Evolutionary conservation across 2,329 filamentous ascomycete species (phyloP), one percentile per base, ranked within the genome.

Genomic region (Epichloe sp.): DNA sequence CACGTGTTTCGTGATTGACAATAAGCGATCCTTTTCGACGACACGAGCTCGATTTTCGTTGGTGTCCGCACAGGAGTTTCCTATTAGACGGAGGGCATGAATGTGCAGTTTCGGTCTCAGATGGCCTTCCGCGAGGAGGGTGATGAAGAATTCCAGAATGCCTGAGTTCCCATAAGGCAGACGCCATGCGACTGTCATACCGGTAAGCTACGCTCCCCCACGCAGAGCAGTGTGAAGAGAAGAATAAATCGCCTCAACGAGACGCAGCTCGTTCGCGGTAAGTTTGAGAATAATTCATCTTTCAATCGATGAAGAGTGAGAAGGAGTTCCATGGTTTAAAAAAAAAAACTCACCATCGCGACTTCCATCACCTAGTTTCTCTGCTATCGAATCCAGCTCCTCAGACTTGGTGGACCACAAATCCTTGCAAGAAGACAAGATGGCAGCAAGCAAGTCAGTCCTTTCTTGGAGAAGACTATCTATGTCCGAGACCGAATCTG

Each of bases 41-140:
- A 83, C 71, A 0, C 74, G 71, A 6, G 70, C 75, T 52, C 80
- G 71, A 57, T 83, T 84, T 53, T 78, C 74, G 59, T 84, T 79
- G 56, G 76, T 77, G 56, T 83, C 80, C 19, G 80, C 80, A 55
- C 78, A 82, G 10, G 77, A 76, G 60, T 84, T 84, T 14, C 80
- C 80, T 15, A 80, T 69, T 19, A 82, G 62, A 23, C 80, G 76
- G 15, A 83, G 65, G 7, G 73, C 64, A 51, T 83, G 79, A 7
- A 77, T 67, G 44, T 71, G 71, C n/a, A 82, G 65, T 1, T 67
- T 59, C 35, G 69, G 66, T 10, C 64, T 63, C 37, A 75, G 55
- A 2, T 61, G 64, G 4, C 69, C 62, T 0, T 62, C 59, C 5
- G 65, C 63, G 8, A 80, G 60, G 12, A 78, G 57, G 11, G 66